A percentile compares a stretch with the other conserved stretches of the same genome.
These are phyloP conservation scores for Ophiocordyceps unilateralis DNA, from an alignment of 2,329 filamentous ascomycete genomes.

Conservation along the genomic window DNA sequence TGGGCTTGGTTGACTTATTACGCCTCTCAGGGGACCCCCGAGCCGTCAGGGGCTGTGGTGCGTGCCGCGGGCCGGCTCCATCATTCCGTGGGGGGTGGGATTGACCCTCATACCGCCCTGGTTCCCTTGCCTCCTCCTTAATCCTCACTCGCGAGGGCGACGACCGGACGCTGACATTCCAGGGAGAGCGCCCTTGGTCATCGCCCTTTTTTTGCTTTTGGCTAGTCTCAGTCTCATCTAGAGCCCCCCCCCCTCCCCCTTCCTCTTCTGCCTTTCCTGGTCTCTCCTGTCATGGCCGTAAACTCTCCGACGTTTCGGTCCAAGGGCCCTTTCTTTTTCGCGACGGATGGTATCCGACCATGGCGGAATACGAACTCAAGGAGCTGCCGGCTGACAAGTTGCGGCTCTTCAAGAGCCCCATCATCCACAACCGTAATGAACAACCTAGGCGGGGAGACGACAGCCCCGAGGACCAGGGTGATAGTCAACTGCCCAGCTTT, in stretches of 20 bases:
- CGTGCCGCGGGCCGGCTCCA: too few relatives aligned
- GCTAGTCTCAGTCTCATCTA: too few relatives aligned
- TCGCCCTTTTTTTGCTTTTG: too few relatives aligned
- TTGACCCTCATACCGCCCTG: too few relatives aligned
- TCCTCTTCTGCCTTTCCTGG: neutral
- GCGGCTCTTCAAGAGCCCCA: constrained; percentile 14
- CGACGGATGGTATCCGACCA: neutral
- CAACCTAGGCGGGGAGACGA: constrained; percentile 3
- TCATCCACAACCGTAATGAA: constrained; percentile 4
- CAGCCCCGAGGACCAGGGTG: neutral
- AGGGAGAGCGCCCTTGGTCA: too few relatives aligned
- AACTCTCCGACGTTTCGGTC: neutral
- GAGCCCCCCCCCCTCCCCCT: neutral
- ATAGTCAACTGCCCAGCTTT: constrained; percentile 7
- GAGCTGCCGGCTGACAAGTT: constrained; percentile 9
- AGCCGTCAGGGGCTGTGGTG: too few relatives aligned
- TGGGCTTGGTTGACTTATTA: too few relatives aligned
- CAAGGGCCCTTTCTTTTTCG: neutral
- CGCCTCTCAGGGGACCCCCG: too few relatives aligned
- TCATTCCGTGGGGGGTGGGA: too few relatives aligned
- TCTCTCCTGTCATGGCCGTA: neutral
- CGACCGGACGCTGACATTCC: too few relatives aligned
- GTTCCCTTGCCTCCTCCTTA: too few relatives aligned
- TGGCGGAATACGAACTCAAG: constrained; percentile 4
- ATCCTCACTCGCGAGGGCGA: too few relatives aligned